These are phyloP conservation scores for Coemansia sp. DNA, from an alignment of 192 early-diverging fungal genomes.

Conservation along the genomic window DNA sequence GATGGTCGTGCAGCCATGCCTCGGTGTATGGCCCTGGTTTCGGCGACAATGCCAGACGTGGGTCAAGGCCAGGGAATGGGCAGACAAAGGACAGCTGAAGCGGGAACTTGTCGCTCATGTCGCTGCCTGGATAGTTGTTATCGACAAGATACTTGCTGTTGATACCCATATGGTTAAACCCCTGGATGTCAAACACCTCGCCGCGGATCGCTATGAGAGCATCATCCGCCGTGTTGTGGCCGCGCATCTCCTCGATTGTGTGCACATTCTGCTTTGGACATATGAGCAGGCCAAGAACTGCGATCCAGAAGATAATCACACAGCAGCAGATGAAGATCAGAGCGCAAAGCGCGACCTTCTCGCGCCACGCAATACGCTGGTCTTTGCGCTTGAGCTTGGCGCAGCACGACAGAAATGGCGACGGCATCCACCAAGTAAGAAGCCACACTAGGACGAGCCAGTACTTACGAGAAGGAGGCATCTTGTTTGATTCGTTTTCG, in stretches of 20 bases:
- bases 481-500: conserved; percentile 55
- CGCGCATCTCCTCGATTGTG: conserved; percentile 67
- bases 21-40: conserved; percentile 62
- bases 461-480: conserved; percentile 54
- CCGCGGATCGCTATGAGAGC: conserved; percentile 74
- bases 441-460: conserved; percentile 87
- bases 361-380: conserved; percentile 93
- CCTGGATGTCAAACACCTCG: conserved; percentile 77
- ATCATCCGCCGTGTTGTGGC: conserved; percentile 60
- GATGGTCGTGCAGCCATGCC: conserved; percentile 70
- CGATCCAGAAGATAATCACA: conserved; percentile 84
- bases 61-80: conserved; percentile 58
- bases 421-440: conserved; percentile 78
- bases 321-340: conserved; percentile 77
- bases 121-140: conserved; percentile 68
- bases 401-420: conserved; percentile 64
- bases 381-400: conserved; percentile 77
- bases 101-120: conserved; percentile 71
- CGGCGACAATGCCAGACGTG: conserved; percentile 54
- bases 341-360: conserved; percentile 90
- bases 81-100: conserved; percentile 64
- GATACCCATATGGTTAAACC: conserved; percentile 61
- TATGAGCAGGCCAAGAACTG: conserved; percentile 68
- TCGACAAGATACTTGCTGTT: conserved; percentile 52
- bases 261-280: conserved; percentile 76